Base-by-base conservation (phyloP, 176 grass and related monocot genomes). In the Cenchrus americanus region DNA sequence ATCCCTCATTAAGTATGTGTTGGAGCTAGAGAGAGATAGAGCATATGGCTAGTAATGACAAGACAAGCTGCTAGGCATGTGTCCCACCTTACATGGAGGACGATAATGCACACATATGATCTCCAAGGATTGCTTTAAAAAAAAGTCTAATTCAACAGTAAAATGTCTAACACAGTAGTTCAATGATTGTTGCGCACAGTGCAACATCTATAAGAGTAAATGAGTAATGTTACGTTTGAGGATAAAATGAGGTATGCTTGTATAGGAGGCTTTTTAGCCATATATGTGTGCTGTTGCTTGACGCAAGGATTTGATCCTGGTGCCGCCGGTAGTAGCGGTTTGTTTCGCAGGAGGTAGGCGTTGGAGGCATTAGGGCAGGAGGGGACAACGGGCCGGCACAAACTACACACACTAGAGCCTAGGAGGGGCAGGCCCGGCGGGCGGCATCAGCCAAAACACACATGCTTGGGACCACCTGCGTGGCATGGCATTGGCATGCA, bases 311-410 rank as follows among this genome's bases (percentile, higher is more conserved):
- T 4, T 37, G 34, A 37, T n/a, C 58, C 10, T 61, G 58, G n/a
- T n/a, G 58, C 53, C 52, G 58, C 73, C 73, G 66, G 49, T 32
- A 5, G 46, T 46, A 60, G 64, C 9, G 62, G 32, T 82, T 73
- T 73, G 77, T 51, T 69, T 75, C 21, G 87, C 87, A 90, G 88
- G 65, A 67, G 63, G 27, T 71, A 78, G 78, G 66, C 57, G 73
- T 86, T 90, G 88, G 88, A 78, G 58, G 78, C 23, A 90, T 86
- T 90, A 82, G 83, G 88, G 83, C 83, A 86, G 65, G 78, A 78
- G 88, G 88, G 83, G 88, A 89, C 88, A 89, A 82, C 62, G 81
- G 86, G 65, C 81, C 81, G 79, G 79, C 86, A 79, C 40, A 83
- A 27, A 46, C 12, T 42, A 46, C 12, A 61, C 47, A 73, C 70